These are phyloP conservation scores for Phytomonas serpens DNA, from an alignment of 208 protist species.

Conservation along the genomic window DNA sequence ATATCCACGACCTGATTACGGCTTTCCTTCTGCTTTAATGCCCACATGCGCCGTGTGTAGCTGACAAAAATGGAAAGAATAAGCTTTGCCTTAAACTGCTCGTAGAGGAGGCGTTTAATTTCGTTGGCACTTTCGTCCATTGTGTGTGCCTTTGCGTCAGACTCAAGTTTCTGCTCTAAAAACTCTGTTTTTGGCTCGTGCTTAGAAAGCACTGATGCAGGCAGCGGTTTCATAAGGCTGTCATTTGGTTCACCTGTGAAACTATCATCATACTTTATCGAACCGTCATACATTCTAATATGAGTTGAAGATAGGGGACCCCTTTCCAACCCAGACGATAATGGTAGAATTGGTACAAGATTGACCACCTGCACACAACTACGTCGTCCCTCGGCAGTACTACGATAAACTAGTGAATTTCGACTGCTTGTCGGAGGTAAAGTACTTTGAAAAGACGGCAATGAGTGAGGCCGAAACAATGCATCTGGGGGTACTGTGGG, in stretches of 20 bases:
- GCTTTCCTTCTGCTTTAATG: conserved; percentile 30
- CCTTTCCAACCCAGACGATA: neutral
- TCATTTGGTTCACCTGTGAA: neutral
- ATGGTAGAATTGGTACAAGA: neutral
- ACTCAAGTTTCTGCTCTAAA: neutral
- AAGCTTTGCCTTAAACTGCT: conserved; percentile 74
- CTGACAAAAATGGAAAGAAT: conserved; percentile 56
- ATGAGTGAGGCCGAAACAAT: neutral
- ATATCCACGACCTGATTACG: conserved; percentile 30
- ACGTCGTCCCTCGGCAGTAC: neutral
- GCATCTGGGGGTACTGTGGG: neutral
- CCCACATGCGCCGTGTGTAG: conserved; percentile 71
- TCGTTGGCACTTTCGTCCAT: conserved; percentile 26
- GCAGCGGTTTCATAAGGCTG: neutral
- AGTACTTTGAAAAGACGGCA: neutral
- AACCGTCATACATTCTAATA: neutral
- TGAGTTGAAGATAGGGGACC: neutral
- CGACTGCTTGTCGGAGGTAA: neutral
- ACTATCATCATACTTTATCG: conserved; percentile 3
- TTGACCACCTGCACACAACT: neutral
- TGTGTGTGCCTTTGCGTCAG: neutral
- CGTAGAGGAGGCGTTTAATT: conserved; percentile 52
- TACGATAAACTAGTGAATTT: neutral
- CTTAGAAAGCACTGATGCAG: neutral
- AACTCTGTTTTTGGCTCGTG: neutral